phyloP scores from a whole-genome alignment of 1,139 yeast species.

The Suzukiozyma palmioleophila region DNA sequence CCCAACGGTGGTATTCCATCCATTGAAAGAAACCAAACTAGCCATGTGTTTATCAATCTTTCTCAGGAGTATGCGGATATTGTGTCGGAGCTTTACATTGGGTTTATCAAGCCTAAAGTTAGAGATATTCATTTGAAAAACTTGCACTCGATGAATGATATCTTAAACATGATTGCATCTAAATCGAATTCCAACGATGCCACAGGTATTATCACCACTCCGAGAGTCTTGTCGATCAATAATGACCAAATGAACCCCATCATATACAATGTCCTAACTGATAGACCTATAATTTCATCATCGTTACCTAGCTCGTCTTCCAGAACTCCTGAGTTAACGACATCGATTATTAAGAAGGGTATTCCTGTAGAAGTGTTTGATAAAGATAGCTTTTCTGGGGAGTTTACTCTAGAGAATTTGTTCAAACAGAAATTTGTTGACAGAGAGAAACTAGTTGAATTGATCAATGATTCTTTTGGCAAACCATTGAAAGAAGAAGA shows the following conservation, averaged over 20 bases:
- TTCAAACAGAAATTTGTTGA: conserved; percentile 50
- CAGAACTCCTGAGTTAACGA: conserved; percentile 61
- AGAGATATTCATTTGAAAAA: conserved; percentile 54
- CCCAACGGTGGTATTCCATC: conserved; percentile 89
- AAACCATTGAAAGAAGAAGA: conserved; percentile 58
- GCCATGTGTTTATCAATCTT: conserved; percentile 85
- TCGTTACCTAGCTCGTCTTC: conserved; percentile 76
- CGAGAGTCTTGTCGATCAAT: conserved; percentile 42
- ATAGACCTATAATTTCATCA: conserved; percentile 87
- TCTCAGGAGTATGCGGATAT: conserved; percentile 76
- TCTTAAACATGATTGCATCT: conserved; percentile 27
- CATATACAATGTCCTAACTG: conserved; percentile 83
- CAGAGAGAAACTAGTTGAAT: conserved; percentile 47
- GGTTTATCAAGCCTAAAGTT: conserved; percentile 40
- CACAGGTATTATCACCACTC: conserved; percentile 41
- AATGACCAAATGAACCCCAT: conserved; percentile 66
- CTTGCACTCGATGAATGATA: conserved; percentile 48
- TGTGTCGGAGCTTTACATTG: conserved; percentile 54
- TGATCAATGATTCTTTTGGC: conserved; percentile 80
- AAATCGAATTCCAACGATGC: conserved; percentile 35
- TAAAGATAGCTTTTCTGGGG: conserved; percentile 22
- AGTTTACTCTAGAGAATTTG: conserved; percentile 39
- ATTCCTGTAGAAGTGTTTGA: conserved; percentile 55
- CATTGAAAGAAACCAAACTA: conserved; percentile 69
- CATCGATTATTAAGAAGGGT: conserved; percentile 81